These are phyloP conservation scores for Eimeria acervulina DNA, from an alignment of 169 alveolate genomes.

Conservation along the genomic window DNA sequence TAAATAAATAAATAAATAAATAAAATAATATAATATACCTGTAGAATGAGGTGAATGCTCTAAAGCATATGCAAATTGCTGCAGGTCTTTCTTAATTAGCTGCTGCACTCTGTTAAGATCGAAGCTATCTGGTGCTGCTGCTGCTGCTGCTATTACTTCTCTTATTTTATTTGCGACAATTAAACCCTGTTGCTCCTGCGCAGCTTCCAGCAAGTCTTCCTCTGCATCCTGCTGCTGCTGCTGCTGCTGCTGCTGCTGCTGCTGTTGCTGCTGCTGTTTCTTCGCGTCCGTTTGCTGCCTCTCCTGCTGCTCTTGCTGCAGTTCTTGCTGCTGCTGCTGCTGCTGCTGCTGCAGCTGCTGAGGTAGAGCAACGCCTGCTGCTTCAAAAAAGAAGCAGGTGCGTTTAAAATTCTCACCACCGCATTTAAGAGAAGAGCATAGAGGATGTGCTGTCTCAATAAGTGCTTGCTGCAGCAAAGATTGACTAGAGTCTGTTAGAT, in stretches of 20 bases:
- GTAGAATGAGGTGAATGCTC: no score
- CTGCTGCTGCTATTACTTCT: background rate
- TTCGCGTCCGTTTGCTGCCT: background rate
- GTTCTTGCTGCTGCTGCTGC: background rate
- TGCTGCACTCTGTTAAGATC: background rate
- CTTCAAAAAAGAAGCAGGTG: conserved; percentile 41
- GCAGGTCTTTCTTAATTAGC: conserved; percentile 31
- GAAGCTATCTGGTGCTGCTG: background rate
- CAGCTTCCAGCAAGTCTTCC: background rate
- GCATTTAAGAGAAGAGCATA: background rate
- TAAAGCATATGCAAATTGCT: background rate
- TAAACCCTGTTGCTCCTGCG: background rate
- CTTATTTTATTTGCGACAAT: background rate
- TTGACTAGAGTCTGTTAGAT: no score
- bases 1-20: no score
- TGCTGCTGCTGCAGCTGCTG: no score
- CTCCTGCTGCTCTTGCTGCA: background rate
- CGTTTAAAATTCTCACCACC: background rate
- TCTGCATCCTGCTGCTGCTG: background rate
- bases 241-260: no score
- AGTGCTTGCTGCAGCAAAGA: no score
- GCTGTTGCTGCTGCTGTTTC: background rate
- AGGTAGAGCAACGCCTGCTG: background rate
- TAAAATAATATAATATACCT: no score
- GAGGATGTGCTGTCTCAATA: no score